A percentile compares a stretch with the other conserved stretches of the same genome.
Evolutionary conservation across 306 rosid genomes (phyloP).

Genomic region (Argentina anserina): DNA sequence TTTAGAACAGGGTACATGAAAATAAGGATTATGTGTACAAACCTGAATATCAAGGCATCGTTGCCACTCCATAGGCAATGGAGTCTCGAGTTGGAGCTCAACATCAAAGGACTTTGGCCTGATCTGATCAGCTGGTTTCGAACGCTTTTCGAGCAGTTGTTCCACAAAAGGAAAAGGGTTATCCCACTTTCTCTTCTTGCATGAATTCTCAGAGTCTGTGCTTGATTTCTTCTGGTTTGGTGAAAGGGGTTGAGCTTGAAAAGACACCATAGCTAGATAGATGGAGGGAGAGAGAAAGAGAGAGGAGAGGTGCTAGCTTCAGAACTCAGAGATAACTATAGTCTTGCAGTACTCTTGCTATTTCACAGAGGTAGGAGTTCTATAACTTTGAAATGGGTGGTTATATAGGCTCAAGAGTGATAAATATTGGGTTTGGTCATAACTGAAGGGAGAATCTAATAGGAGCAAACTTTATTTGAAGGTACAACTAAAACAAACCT

Average conservation of each 20-base stretch:
- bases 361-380: conserved; percentile 1
- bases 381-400: conserved; percentile 22
- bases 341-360: neutral
- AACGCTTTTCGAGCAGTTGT: conserved; percentile 37
- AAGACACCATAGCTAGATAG: conserved; percentile 48
- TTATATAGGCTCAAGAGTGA: conserved; percentile 49
- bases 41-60: conserved; percentile 80
- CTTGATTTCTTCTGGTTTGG: conserved; percentile 39
- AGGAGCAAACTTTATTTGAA: conserved; percentile 26
- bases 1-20: neutral
- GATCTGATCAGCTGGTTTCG: conserved; percentile 25
- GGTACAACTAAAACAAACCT: conserved; percentile 27
- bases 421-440: conserved; percentile 17
- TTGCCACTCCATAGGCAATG: conserved; percentile 71
- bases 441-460: conserved; percentile 33
- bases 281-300: neutral
- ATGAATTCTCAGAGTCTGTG: conserved; percentile 41
- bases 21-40: neutral
- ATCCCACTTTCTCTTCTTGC: conserved; percentile 69
- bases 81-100: conserved; percentile 56
- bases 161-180: conserved; percentile 20
- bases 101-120: conserved; percentile 38
- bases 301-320: neutral
- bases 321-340: neutral
- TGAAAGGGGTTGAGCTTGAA: conserved; percentile 45